Percentiles rank a stretch among this genome's conserved stretches.
These are phyloP conservation scores for Bassia scoparia DNA, from an alignment of 148 eudicot species.

Conservation along the genomic window DNA sequence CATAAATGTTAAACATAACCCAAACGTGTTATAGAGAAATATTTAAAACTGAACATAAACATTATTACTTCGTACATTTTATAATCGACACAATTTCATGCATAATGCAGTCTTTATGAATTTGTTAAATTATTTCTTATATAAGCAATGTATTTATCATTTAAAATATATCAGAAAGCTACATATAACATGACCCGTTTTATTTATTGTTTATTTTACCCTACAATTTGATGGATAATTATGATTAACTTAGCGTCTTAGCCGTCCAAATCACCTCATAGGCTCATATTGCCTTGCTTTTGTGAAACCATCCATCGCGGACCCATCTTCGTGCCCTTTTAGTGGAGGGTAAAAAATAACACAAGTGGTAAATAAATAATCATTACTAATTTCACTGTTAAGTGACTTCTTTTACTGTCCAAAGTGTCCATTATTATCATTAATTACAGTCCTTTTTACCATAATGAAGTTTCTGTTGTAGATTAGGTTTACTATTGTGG, in stretches of 20 bases:
- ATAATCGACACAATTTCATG: too few relatives aligned
- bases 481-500: not conserved
- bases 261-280: slow-evolving; percentile 7
- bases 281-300: slow-evolving; percentile 12
- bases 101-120: too few relatives aligned
- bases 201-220: not conserved
- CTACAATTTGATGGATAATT: not conserved
- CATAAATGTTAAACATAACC: too few relatives aligned
- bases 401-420: not conserved
- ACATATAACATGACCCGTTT: too few relatives aligned
- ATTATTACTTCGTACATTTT: too few relatives aligned
- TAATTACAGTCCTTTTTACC: not conserved
- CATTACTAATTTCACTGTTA: slow-evolving; percentile 16
- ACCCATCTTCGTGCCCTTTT: slow-evolving; percentile 1
- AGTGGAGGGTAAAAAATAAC: not conserved
- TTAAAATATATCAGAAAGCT: too few relatives aligned
- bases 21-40: too few relatives aligned
- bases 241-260: not conserved
- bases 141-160: too few relatives aligned
- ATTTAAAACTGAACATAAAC: too few relatives aligned
- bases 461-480: not conserved
- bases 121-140: too few relatives aligned
- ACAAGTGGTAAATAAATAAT: not conserved
- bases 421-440: not conserved
- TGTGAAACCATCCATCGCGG: slow-evolving; percentile 1